Evolutionary conservation across 257 asterid genomes (phyloP).

Genomic region (Thymus quinquecostatus): DNA sequence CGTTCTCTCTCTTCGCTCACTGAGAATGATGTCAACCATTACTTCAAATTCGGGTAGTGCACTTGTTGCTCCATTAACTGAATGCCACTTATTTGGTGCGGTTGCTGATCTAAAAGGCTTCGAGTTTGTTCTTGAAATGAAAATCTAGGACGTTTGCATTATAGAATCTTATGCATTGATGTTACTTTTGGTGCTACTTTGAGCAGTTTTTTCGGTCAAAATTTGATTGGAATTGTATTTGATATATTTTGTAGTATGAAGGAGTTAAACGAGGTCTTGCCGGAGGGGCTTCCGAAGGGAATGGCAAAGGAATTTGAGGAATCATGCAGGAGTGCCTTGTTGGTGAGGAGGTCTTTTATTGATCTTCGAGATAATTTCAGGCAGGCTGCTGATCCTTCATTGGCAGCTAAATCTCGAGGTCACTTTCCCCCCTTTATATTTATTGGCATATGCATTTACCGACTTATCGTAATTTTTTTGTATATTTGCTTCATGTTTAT

Average conservation of each 20-base stretch:
- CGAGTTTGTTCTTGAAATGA: background rate
- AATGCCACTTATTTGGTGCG: background rate
- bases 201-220: background rate
- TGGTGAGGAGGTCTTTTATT: conserved; percentile 78
- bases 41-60: conserved; percentile 72
- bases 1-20: conserved; percentile 60
- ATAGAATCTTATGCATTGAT: background rate
- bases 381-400: conserved; percentile 74
- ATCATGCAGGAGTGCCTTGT: conserved; percentile 78
- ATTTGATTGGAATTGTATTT: conserved; percentile 29
- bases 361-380: conserved; percentile 90
- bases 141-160: background rate
- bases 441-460: conserved; percentile 19
- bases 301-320: conserved; percentile 94
- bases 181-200: background rate
- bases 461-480: background rate
- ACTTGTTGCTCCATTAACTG: background rate
- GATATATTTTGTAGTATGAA: conserved; percentile 53
- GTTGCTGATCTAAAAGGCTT: background rate
- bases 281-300: conserved; percentile 91
- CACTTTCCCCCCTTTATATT: conserved; percentile 3
- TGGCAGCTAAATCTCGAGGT: conserved; percentile 61
- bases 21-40: conserved; percentile 55
- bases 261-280: conserved; percentile 64
- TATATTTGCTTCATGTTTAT: background rate